Conservation (phyloP, 805 yeast genomes). For the Candida coquimbonensis region DNA sequence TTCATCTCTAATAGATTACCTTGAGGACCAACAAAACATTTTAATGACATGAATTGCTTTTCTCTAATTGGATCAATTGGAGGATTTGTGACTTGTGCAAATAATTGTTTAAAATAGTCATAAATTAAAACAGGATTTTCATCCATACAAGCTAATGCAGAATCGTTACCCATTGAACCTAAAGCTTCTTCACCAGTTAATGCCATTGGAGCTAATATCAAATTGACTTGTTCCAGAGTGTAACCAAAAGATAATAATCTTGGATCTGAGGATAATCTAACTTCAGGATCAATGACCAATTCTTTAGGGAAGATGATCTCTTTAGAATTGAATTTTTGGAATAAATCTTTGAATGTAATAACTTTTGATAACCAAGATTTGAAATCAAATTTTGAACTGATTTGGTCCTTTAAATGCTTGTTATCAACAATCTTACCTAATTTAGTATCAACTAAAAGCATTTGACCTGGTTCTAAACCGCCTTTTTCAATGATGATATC, state of each 20-base stretch:
- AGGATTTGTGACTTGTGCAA: slow-evolving; percentile 98
- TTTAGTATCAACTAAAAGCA: slow-evolving; percentile 90
- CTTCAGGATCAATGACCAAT: slow-evolving; percentile 23
- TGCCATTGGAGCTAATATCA: slow-evolving; percentile 91
- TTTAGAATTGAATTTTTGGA: slow-evolving; percentile 40
- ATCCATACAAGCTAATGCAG: slow-evolving; percentile 89
- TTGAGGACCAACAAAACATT: slow-evolving; percentile 97
- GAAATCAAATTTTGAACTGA: slow-evolving; percentile 82
- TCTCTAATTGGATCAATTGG: slow-evolving; percentile 98
- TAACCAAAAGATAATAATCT: slow-evolving; percentile 83
- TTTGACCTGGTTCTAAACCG: slow-evolving; percentile 90
- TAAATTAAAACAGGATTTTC: slow-evolving; percentile 86
- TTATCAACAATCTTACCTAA: slow-evolving; percentile 93
- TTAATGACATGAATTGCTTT: slow-evolving; percentile 92
- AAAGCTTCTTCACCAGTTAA: slow-evolving; percentile 85
- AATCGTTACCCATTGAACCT: slow-evolving; percentile 98
- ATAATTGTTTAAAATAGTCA: slow-evolving; percentile 92
- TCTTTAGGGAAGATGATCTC: slow-evolving; percentile 12
- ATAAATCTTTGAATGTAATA: slow-evolving; percentile 75
- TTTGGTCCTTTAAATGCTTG: slow-evolving; percentile 72
- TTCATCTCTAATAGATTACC: slow-evolving; percentile 92
- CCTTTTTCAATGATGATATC: slow-evolving; percentile 83
- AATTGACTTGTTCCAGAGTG: slow-evolving; percentile 85
- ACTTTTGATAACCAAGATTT: slow-evolving; percentile 88
- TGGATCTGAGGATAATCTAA: slow-evolving; percentile 65